Percentiles rank a stretch among this genome's conserved stretches.
phyloP scores from a whole-genome alignment of 805 yeast species.

The Grigorovia humatica region DNA sequence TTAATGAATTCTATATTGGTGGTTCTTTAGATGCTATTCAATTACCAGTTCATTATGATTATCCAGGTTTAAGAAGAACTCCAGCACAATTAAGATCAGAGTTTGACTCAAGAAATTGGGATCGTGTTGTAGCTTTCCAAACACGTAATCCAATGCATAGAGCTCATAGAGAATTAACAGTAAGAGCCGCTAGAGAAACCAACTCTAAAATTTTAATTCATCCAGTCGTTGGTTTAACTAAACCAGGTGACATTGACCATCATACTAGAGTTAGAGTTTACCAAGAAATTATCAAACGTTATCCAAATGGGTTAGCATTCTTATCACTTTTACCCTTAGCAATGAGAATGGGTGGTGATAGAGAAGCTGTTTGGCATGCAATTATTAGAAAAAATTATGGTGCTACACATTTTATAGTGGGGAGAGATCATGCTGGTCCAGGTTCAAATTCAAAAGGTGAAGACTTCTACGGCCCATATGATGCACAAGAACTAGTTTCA shows the following conservation, averaged over 20 bases:
- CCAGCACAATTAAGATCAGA: slow-evolving; percentile 86
- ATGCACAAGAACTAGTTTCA: slow-evolving; percentile 84
- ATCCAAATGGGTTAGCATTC: slow-evolving; percentile 89
- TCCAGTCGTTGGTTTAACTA: slow-evolving; percentile 94
- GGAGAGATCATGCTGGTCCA: slow-evolving; percentile 98
- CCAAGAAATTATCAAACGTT: slow-evolving; percentile 82
- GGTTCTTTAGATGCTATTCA: slow-evolving; percentile 78
- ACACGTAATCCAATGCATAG: slow-evolving; percentile 98
- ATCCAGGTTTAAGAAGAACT: slow-evolving; percentile 75
- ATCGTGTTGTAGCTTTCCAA: slow-evolving; percentile 89
- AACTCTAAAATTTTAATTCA: slow-evolving; percentile 83
- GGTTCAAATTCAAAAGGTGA: slow-evolving; percentile 81
- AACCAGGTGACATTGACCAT: slow-evolving; percentile 96
- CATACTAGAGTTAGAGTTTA: slow-evolving; percentile 95
- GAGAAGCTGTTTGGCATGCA: slow-evolving; percentile 98
- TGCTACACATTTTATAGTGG: slow-evolving; percentile 93
- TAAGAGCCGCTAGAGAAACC: slow-evolving; percentile 90
- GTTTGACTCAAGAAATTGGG: slow-evolving; percentile 75
- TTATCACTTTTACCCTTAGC: slow-evolving; percentile 85
- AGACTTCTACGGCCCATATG: slow-evolving; percentile 94
- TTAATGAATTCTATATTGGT: slow-evolving; percentile 81
- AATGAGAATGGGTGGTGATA: slow-evolving; percentile 98
- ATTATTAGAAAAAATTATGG: slow-evolving; percentile 93
- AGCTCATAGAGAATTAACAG: slow-evolving; percentile 93
- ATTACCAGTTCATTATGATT: slow-evolving; percentile 83